Conservation (phyloP, 1,284 basidiomycete species). For the Takashimella tepidaria region DNA sequence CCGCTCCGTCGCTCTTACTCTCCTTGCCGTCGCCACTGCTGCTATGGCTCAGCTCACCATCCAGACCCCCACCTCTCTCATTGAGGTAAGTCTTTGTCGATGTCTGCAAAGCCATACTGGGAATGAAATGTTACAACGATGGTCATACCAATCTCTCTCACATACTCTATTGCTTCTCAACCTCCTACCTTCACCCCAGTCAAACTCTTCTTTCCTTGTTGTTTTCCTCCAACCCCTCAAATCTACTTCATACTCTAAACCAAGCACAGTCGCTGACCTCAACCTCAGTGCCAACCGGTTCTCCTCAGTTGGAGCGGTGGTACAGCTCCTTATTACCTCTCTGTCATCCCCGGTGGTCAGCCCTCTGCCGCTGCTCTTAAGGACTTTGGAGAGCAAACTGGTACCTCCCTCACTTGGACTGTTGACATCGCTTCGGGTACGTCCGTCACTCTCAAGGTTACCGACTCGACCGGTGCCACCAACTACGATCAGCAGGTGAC, state of each 20-base stretch:
- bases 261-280: conserved; percentile 1
- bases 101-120: too few species aligned
- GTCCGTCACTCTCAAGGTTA: conserved; percentile 33
- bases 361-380: conserved; percentile 20
- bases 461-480: conserved; percentile 31
- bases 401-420: conserved; percentile 58
- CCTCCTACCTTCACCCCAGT: neutral
- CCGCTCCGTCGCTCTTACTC: neutral
- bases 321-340: conserved; percentile 59
- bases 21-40: conserved; percentile 22
- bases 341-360: conserved; percentile 66
- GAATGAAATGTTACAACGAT: neutral
- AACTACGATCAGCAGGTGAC: conserved; percentile 31
- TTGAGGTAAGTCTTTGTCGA: conserved; percentile 14
- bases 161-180: neutral
- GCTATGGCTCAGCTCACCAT: conserved; percentile 54
- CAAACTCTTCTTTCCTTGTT: neutral
- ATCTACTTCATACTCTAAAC: too few species aligned
- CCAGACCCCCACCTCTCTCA: conserved; percentile 56
- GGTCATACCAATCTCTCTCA: neutral
- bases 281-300: conserved; percentile 37
- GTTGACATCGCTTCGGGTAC: conserved; percentile 57
- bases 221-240: too few species aligned
- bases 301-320: conserved; percentile 58
- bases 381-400: conserved; percentile 37